Base-by-base conservation (phyloP, 495 filamentous ascomycete species). In the Penicillium pancosmium region DNA sequence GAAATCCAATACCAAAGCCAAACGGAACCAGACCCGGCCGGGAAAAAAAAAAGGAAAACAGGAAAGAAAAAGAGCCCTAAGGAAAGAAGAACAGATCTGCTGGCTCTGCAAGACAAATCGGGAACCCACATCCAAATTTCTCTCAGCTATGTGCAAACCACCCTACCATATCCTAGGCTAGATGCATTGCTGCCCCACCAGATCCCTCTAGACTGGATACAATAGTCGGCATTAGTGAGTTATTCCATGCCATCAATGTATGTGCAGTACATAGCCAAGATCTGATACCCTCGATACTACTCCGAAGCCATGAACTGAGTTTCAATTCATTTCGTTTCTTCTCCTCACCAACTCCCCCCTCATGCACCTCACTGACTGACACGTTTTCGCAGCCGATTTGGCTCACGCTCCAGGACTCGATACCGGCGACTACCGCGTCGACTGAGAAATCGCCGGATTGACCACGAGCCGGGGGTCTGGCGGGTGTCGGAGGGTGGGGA, bases 351-450 rank as follows among this genome's bases (percentile, higher is more conserved):
- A 31, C 27, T 23, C 46, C 15, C 16, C 15, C 23, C 13, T n/a
- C 23, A 23, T 23, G 2, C 16, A 23, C 19, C 19, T 65, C 48
- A 68, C 48, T 63, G 51, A 50, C 66, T 69, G 49, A 59, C 64
- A 47, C 76, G 71, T 67, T 74, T 75, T 60, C 78, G 58, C 59
- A 77, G 61, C 40, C 77, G 68, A 63, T 79, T 79, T 52, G 77
- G 73, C 62, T 79, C 72, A 62, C 74, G 64, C 51, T 80, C 77
- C 46, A 80, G 59, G 18, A 77, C 66, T 11, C 68, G 65, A 70
- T 80, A 80, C 50, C 70, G 66, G 47, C 69, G 66, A 56, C 70
- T 78, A 46, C 69, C 60, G 52, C 71, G 71, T 43, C 73, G 66
- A 44, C 68, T 71, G 44, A 80, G 60, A n/a, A 78, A 64, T 54